Percentiles rank a stretch among this genome's conserved stretches.
Conservation (phyloP, 2,329 filamentous ascomycete genomes). For the Tolypocladium pustulatum region DNA sequence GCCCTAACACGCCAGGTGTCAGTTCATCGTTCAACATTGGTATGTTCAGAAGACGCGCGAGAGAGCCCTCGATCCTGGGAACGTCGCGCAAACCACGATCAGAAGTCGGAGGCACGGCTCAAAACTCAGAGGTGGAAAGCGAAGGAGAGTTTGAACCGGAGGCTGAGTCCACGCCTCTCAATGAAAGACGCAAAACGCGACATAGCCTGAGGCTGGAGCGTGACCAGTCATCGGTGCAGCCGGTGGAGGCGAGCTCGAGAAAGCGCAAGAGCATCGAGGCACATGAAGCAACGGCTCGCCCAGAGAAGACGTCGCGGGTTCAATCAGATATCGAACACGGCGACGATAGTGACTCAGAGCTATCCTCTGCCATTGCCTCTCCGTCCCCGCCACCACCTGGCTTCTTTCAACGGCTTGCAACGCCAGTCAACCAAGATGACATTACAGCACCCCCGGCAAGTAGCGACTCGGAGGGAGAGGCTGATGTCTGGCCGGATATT, state of each 20-base stretch:
- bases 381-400: constrained; percentile 19
- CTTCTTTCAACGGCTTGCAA: constrained; percentile 21
- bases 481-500: constrained; percentile 40
- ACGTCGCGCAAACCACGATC: constrained; percentile 32
- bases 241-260: constrained; percentile 24
- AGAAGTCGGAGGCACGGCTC: constrained; percentile 20
- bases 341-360: constrained; percentile 25
- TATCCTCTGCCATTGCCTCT: constrained; percentile 26
- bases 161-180: constrained; percentile 57
- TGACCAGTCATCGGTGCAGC: constrained; percentile 15
- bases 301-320: constrained; percentile 23
- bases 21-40: constrained; percentile 45
- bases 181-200: constrained; percentile 28
- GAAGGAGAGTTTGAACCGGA: constrained; percentile 48
- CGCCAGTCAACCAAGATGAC: constrained; percentile 35
- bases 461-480: constrained; percentile 35
- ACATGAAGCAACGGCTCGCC: constrained; percentile 25
- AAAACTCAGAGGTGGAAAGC: constrained; percentile 25
- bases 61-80: constrained; percentile 53
- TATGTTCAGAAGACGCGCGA: constrained; percentile 43
- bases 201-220: constrained; percentile 13
- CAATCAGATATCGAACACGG: constrained; percentile 11
- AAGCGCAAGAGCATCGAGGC: constrained; percentile 47
- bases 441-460: constrained; percentile 46
- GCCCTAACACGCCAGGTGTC: constrained; percentile 34